Evolutionary conservation across 441 rosid species (phyloP).

Genomic region (Eruca vesicaria): DNA sequence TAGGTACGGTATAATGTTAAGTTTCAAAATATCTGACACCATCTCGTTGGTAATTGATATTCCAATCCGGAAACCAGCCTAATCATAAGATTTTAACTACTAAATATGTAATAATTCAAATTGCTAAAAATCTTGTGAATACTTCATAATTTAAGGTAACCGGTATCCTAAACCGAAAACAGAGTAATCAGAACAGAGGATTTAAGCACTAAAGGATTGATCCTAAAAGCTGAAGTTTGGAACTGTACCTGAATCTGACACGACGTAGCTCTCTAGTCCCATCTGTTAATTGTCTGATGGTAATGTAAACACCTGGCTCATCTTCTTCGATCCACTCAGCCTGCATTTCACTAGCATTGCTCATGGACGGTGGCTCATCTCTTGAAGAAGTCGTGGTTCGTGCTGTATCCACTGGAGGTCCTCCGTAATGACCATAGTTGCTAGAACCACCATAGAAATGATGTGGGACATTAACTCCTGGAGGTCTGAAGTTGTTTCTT

Average conservation of each 20-base stretch:
- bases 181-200: not conserved
- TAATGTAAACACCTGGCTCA: conserved; percentile 95
- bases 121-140: not conserved
- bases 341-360: conserved; percentile 94
- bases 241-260: conserved; percentile 89
- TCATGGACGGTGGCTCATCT: conserved; percentile 85
- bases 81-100: not conserved
- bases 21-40: not conserved
- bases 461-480: conserved; percentile 43
- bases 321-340: conserved; percentile 94
- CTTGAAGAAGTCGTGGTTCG: conserved; percentile 83
- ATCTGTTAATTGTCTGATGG: conserved; percentile 83
- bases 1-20: not conserved
- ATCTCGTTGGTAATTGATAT: not conserved
- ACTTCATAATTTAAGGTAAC: not conserved
- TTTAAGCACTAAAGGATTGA: not conserved
- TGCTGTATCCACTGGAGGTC: conserved; percentile 56
- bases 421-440: conserved; percentile 45
- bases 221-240: not conserved
- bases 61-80: not conserved
- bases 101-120: not conserved
- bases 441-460: conserved; percentile 56
- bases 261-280: conserved; percentile 97
- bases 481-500: conserved; percentile 63
- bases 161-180: not conserved